Evolutionary conservation across 2,329 filamentous ascomycete species (phyloP).

Genomic region (Hymenoscyphus infarciens): DNA sequence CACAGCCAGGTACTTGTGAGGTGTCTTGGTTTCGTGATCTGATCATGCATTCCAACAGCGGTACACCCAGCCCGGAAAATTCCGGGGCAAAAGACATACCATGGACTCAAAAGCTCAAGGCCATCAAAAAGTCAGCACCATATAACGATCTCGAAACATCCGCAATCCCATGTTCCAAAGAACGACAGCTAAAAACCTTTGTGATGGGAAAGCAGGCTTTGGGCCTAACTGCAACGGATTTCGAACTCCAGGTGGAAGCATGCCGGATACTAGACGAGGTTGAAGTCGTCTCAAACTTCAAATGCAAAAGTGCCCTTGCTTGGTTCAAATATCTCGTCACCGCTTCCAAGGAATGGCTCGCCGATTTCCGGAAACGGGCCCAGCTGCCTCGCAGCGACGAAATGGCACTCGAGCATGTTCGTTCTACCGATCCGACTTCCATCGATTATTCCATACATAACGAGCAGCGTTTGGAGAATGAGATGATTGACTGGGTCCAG

Average conservation of each 20-base stretch:
- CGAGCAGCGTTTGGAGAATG: slow-evolving; percentile 49
- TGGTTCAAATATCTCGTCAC: slow-evolving; percentile 54
- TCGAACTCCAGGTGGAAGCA: slow-evolving; percentile 57
- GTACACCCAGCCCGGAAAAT: neutral
- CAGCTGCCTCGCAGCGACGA: slow-evolving; percentile 56
- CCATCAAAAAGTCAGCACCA: slow-evolving; percentile 11
- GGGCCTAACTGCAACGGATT: slow-evolving; percentile 56
- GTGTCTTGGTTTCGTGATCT: slow-evolving; percentile 58
- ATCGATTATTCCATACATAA: slow-evolving; percentile 60
- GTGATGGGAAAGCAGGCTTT: slow-evolving; percentile 36
- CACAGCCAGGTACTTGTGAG: slow-evolving; percentile 34
- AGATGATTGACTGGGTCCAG: slow-evolving; percentile 51
- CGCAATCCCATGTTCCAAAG: slow-evolving; percentile 25
- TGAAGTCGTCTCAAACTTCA: slow-evolving; percentile 41
- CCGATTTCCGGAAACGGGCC: slow-evolving; percentile 52
- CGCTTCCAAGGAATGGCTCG: slow-evolving; percentile 51
- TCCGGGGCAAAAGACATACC: slow-evolving; percentile 7
- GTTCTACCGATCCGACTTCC: slow-evolving; percentile 50
- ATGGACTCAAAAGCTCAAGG: slow-evolving; percentile 19
- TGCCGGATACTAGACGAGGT: slow-evolving; percentile 55
- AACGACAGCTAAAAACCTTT: slow-evolving; percentile 26
- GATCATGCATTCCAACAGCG: slow-evolving; percentile 46
- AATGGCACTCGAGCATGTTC: slow-evolving; percentile 45
- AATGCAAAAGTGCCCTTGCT: slow-evolving; percentile 40
- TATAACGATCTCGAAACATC: slow-evolving; percentile 14